Evolutionary conservation across 306 rosid species (phyloP), one percentile per base, ranked within the genome.

Genomic region (Quercus variabilis): DNA sequence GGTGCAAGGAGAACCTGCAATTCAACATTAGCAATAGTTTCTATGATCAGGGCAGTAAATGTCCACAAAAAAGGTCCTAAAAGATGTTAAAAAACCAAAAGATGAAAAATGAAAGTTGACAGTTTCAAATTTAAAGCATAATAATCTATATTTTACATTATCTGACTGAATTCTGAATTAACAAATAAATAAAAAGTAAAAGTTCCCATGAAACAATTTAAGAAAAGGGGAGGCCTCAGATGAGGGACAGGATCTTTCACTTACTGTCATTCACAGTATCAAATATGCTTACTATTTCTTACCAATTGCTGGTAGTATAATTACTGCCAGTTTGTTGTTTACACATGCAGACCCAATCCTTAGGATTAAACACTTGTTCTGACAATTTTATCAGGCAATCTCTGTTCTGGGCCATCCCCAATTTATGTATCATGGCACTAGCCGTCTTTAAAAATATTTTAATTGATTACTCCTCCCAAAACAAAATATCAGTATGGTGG

Each of bases 1-100:
- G 99, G 98, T 83, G 91, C 96, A 71, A 93, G 80, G 73, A 95
- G 92, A 72, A 98, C 97, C 99, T 95, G 92, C 78, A 80, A 54
- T 69, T 70, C 57, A 74, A 57, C 68, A 74, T 33, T 65, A n/a
- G 55, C 69, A 88, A 63, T 67, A 33, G 15, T 11, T 49, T 84
- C 26, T 43, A 71, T 26, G 74, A 71, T 23, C 31, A 17, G 43
- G 8, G 26, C 78, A 19, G 20, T 49, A 55, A 54, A 82, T 59
- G 79, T 76, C 49, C 74, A 71, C 46, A 69, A 72, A 33, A 35
- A 69, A 74, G 67, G 21, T 20, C 55, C 74, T 23, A 55, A 30
- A 23, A 49, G 23, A 41, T 41, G 46, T 41, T 8, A 41, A 67
- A 3, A 43, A 58, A n/a, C 13, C 28, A 20, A 57, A 57, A 20